phyloP scores from a whole-genome alignment of 2,329 filamentous ascomycete genomes.

The Polychaeton citri region DNA sequence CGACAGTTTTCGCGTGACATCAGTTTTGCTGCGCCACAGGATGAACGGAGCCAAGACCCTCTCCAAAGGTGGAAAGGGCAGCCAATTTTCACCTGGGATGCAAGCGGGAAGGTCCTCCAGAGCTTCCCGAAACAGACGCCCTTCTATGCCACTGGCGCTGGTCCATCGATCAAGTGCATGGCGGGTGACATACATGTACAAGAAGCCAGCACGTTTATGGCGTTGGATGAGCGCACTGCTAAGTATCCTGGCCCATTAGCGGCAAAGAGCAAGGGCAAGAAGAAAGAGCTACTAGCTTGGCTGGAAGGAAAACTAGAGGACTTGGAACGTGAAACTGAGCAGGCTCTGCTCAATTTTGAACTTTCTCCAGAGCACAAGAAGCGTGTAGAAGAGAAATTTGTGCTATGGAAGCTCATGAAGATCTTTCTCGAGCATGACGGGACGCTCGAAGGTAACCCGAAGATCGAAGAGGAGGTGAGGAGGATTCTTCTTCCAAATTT shows the following conservation, averaged over 20 bases:
- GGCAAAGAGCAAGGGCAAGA: slow-evolving; percentile 82
- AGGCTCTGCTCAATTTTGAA: slow-evolving; percentile 35
- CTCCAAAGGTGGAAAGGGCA: slow-evolving; percentile 83
- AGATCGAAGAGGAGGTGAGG: slow-evolving; percentile 62
- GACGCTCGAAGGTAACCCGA: slow-evolving; percentile 55
- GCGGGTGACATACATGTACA: slow-evolving; percentile 72
- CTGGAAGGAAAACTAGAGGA: slow-evolving; percentile 60
- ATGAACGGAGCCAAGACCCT: slow-evolving; percentile 51
- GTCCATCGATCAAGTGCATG: slow-evolving; percentile 67
- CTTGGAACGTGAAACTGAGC: slow-evolving; percentile 44
- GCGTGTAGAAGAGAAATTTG: slow-evolving; percentile 60
- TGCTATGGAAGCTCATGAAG: slow-evolving; percentile 78
- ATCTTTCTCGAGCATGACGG: slow-evolving; percentile 82
- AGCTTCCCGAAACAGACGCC: slow-evolving; percentile 83
- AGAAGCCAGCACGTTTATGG: slow-evolving; percentile 59
- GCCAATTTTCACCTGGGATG: slow-evolving; percentile 77
- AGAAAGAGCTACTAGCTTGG: slow-evolving; percentile 84
- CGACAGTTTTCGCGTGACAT: slow-evolving; percentile 36
- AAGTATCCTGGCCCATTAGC: slow-evolving; percentile 86
- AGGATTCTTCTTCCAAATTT: slow-evolving; percentile 55
- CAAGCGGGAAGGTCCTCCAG: slow-evolving; percentile 69
- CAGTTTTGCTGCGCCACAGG: slow-evolving; percentile 43
- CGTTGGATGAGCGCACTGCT: slow-evolving; percentile 56
- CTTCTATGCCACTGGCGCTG: slow-evolving; percentile 63
- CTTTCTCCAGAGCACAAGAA: slow-evolving; percentile 50